Evolutionary conservation across 192 early-diverging fungal species (phyloP).

Genomic region (Coemansia sp.): DNA sequence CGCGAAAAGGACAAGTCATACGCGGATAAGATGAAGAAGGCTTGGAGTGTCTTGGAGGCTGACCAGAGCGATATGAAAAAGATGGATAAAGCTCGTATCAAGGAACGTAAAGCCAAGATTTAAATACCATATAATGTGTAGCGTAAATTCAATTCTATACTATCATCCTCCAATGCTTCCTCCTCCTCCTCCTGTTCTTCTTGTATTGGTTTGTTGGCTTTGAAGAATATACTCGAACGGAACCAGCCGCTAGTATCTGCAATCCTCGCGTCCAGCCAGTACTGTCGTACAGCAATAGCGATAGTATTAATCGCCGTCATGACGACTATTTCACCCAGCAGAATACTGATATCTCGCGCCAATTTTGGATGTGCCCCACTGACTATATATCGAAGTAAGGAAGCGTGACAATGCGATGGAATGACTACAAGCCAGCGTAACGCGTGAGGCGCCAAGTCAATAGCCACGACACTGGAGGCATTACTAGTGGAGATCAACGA

Average conservation of each 20-base stretch:
- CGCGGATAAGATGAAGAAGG: constrained; percentile 87
- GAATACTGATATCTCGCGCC: constrained; percentile 6
- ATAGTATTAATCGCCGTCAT: neutral
- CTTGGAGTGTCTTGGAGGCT: constrained; percentile 82
- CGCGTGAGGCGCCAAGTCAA: constrained; percentile 5
- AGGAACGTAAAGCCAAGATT: constrained; percentile 57
- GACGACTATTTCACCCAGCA: neutral
- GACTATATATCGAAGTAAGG: constrained; percentile 5
- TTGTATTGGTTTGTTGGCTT: neutral
- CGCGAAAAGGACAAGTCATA: constrained; percentile 85
- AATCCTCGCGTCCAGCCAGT: constrained; percentile 5
- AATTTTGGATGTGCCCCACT: constrained; percentile 11
- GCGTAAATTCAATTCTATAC: neutral
- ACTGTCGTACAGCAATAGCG: constrained; percentile 10
- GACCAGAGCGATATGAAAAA: constrained; percentile 84
- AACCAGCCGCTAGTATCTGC: constrained; percentile 17
- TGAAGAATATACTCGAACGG: constrained; percentile 13
- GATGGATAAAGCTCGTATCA: constrained; percentile 60
- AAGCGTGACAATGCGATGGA: constrained; percentile 12
- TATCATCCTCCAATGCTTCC: neutral
- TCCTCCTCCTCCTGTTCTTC: neutral
- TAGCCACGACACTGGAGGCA: neutral
- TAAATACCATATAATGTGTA: constrained; percentile 3
- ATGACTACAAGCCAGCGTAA: constrained; percentile 15
- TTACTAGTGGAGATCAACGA: constrained; percentile 6